Base-by-base conservation (phyloP, 2,329 filamentous ascomycete species). In the Raffaelea deltoideospora region DNA sequence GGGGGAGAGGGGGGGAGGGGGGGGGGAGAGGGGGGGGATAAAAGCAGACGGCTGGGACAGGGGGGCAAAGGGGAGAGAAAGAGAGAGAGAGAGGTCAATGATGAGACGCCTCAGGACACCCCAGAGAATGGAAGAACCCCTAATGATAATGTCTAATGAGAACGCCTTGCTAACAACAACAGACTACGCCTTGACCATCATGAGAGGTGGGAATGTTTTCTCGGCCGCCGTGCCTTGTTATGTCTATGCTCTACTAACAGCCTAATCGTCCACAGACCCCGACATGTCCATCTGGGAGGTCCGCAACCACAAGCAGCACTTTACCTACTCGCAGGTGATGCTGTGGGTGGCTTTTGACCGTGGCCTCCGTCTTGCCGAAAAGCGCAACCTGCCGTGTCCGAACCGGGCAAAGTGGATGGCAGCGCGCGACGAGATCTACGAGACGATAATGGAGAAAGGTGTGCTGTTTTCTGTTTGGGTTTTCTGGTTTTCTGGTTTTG, bases 221-320 rank as follows among this genome's bases (percentile, higher is more conserved):
- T 11, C 17, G 13, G 1, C 8, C n/a, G 18, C 6, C 23, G 10
- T 15, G 1, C 8, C n/a, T 18, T 7, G 24, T 14, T 15, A 1
- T n/a, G 22, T 7, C 4, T 13, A 22, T 19, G 6, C 23, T 14
- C 37, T 23, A 19, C 38, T 46, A 39, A 52, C 33, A 23, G 5
- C 11, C 15, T 8, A 8, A 33, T 33, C n/a, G n/a, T n/a, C 10
- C 15, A 2, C 33, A 68, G 65, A 76, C 31, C 72, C 74, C 11
- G 80, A 87, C 50, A 85, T 85, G 79, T 84, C 78, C 3, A 87
- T 86, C 47, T 86, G 80, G 81, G 81, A 87, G 52, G 79, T 84
- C 6, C 71, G 80, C 30, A 80, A 80, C 45, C 61, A 75, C 48
- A 79, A 79, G 50, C 79, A 85, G 53, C 72, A 84, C 49, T 87